These are phyloP conservation scores for Ceratocystis alfenasii DNA, from an alignment of 2,329 filamentous ascomycete species.

Conservation along the genomic window DNA sequence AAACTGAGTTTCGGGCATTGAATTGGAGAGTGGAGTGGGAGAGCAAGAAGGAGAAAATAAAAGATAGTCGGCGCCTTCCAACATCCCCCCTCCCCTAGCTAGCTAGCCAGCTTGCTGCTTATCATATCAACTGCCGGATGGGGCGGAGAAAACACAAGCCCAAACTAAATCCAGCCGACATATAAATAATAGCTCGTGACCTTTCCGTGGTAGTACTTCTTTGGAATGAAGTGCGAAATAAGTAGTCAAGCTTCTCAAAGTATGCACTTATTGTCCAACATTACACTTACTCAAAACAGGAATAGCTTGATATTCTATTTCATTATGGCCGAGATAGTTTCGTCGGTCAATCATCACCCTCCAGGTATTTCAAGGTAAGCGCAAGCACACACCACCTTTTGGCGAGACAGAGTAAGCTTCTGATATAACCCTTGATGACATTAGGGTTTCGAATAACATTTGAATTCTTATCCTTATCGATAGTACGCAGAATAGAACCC, in stretches of 20 bases:
- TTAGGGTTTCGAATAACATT: not conserved
- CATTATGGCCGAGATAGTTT: no score
- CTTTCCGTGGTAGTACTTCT: not conserved
- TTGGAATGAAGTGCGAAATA: not conserved
- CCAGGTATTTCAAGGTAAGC: no score
- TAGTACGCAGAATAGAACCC: not conserved
- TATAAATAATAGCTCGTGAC: slow-evolving; percentile 4
- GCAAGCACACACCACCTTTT: no score
- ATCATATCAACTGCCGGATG: slow-evolving; percentile 2
- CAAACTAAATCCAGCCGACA: not conserved
- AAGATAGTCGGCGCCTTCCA: not conserved
- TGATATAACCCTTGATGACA: no score
- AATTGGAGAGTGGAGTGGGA: not conserved
- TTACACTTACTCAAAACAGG: no score
- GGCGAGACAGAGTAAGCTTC: no score
- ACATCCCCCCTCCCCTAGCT: not conserved
- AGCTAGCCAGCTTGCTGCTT: not conserved
- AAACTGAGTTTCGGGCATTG: not conserved
- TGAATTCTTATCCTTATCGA: not conserved
- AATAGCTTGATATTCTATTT: not conserved
- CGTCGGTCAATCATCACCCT: no score
- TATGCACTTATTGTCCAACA: not conserved
- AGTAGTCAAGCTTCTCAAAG: not conserved
- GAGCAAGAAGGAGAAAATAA: not conserved
- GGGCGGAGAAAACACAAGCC: not conserved